Evolutionary conservation across 768 basidiomycete species (phyloP).

Genomic region (Suillus luteus): DNA sequence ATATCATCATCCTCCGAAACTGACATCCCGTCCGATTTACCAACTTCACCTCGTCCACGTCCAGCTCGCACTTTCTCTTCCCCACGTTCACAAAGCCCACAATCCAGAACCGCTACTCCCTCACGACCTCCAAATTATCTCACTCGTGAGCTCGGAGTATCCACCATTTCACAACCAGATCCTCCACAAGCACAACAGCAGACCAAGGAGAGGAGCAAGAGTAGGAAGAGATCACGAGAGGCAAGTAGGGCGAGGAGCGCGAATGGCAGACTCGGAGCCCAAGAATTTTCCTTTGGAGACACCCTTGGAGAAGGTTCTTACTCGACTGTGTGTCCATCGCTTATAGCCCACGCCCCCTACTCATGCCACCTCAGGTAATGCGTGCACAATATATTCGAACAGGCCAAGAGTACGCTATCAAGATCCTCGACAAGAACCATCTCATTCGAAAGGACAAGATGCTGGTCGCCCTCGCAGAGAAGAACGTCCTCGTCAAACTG

Average conservation of each 20-base stretch:
- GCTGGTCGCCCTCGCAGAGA: conserved; percentile 77
- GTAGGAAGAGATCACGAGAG: conserved; percentile 36
- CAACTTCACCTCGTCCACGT: conserved; percentile 50
- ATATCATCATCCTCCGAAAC: conserved; percentile 69
- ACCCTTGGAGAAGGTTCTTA: conserved; percentile 84
- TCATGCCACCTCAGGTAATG: conserved; percentile 49
- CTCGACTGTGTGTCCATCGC: conserved; percentile 59
- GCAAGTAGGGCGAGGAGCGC: conserved; percentile 47
- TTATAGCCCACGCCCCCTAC: conserved; percentile 13
- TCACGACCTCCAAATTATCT: conserved; percentile 57
- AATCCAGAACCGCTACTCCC: conserved; percentile 39
- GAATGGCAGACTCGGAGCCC: conserved; percentile 45
- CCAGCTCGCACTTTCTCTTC: conserved; percentile 66
- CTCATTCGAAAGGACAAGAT: conserved; percentile 78
- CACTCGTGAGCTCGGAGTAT: conserved; percentile 54
- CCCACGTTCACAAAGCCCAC: conserved; percentile 58
- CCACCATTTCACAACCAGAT: conserved; percentile 19
- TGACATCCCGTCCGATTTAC: conserved; percentile 39
- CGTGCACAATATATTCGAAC: conserved; percentile 54
- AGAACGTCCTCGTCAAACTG: conserved; percentile 70
- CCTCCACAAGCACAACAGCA: conserved; percentile 15
- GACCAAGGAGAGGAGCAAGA: conserved; percentile 40
- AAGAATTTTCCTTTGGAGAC: conserved; percentile 74
- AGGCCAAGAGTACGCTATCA: conserved; percentile 71
- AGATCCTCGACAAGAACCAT: conserved; percentile 83